Conservation (phyloP, 371 early-diverging fungal genomes). For the Apophysomyces ossiformis region DNA sequence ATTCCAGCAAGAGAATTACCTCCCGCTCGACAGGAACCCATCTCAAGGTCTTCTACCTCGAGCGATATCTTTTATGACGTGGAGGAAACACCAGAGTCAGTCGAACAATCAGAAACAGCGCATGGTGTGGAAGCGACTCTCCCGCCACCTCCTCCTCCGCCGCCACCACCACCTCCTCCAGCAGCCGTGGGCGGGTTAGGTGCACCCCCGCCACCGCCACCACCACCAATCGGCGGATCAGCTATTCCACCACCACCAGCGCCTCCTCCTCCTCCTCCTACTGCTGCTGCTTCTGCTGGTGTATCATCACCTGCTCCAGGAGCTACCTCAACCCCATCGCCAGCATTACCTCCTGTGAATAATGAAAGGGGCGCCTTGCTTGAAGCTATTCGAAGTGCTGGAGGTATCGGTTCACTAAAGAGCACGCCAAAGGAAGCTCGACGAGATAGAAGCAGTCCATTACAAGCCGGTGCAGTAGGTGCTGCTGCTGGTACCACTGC, state of each 20-base stretch:
- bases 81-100: constrained; percentile 10
- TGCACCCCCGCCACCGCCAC: constrained; percentile 22
- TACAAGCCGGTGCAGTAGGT: constrained; percentile 17
- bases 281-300: not conserved
- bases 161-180: constrained; percentile 25
- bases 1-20: constrained; percentile 1
- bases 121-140: constrained; percentile 20
- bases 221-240: constrained; percentile 8
- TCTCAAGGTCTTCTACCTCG: not conserved
- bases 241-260: constrained; percentile 18
- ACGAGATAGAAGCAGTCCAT: constrained; percentile 37
- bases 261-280: constrained; percentile 24
- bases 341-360: not conserved
- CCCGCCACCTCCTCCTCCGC: constrained; percentile 21
- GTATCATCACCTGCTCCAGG: constrained; percentile 13
- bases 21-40: constrained; percentile 17
- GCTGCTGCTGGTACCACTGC: constrained; percentile 16
- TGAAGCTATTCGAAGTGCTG: constrained; percentile 48
- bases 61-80: constrained; percentile 4
- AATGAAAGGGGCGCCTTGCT: constrained; percentile 40
- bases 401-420: constrained; percentile 38
- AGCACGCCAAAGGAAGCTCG: constrained; percentile 33
- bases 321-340: constrained; percentile 8
- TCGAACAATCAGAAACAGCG: not conserved
- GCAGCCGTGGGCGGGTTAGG: constrained; percentile 17